Conservation (phyloP, 257 asterid genomes). For the Henckelia pumila region DNA sequence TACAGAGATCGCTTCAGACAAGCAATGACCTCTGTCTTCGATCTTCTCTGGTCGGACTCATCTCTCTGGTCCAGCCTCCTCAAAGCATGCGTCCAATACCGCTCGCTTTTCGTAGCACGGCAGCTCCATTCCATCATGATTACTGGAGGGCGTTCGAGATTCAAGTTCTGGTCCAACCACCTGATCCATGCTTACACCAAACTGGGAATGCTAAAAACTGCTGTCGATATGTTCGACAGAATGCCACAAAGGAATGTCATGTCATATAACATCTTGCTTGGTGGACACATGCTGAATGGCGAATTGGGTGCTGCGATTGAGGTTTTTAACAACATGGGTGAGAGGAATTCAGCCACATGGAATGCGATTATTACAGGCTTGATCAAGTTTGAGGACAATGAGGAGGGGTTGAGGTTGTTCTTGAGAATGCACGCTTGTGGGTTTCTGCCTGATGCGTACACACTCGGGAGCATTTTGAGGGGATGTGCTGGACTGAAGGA, state of each 20-base stretch:
- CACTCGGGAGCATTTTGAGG: slow-evolving; percentile 71
- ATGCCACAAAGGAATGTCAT: slow-evolving; percentile 66
- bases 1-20: slow-evolving; percentile 44
- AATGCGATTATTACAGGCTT: slow-evolving; percentile 74
- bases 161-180: slow-evolving; percentile 67
- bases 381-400: slow-evolving; percentile 58
- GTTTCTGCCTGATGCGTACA: slow-evolving; percentile 60
- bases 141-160: slow-evolving; percentile 46
- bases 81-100: slow-evolving; percentile 51
- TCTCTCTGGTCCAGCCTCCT: slow-evolving; percentile 60
- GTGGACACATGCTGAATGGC: slow-evolving; percentile 60
- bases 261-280: slow-evolving; percentile 77
- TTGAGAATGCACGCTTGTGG: slow-evolving; percentile 53
- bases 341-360: slow-evolving; percentile 84
- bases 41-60: slow-evolving; percentile 52
- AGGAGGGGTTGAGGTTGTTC: slow-evolving; percentile 55
- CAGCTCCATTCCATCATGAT: slow-evolving; percentile 70
- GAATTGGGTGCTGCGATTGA: slow-evolving; percentile 49
- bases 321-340: slow-evolving; percentile 62
- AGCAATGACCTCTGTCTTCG: slow-evolving; percentile 41
- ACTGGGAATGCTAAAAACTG: slow-evolving; percentile 41
- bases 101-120: slow-evolving; percentile 41
- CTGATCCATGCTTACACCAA: slow-evolving; percentile 58
- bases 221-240: slow-evolving; percentile 50
- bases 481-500: slow-evolving; percentile 91